A percentile compares a stretch with the other conserved stretches of the same genome.
phyloP scores from a whole-genome alignment of 2,329 filamentous ascomycete genomes.

The Emericellopsis cladophorae region DNA sequence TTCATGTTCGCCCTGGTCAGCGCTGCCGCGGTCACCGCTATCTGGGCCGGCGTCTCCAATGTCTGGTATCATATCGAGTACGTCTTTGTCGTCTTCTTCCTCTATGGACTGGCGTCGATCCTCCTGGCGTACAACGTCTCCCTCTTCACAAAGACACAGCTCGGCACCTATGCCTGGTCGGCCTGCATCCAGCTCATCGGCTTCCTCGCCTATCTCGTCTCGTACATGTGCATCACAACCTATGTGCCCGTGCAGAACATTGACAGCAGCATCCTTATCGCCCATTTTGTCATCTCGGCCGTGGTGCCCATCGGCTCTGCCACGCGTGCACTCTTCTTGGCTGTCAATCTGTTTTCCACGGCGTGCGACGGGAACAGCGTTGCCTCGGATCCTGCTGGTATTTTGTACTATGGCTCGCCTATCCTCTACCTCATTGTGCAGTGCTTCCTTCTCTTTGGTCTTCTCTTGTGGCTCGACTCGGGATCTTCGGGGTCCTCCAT shows the following conservation, averaged over 20 bases:
- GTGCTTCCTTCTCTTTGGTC: conserved; percentile 52
- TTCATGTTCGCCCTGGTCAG: conserved; percentile 57
- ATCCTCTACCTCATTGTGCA: conserved; percentile 76
- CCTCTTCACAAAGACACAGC: conserved; percentile 64
- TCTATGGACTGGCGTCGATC: conserved; percentile 70
- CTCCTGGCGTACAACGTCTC: conserved; percentile 73
- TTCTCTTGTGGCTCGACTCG: conserved; percentile 71
- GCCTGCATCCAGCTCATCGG: conserved; percentile 63
- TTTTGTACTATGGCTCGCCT: conserved; percentile 69
- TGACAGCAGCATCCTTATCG: conserved; percentile 52
- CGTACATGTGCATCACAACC: conserved; percentile 59
- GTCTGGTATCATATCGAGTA: conserved; percentile 73
- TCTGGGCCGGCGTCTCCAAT: conserved; percentile 52
- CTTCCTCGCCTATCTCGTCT: conserved; percentile 60
- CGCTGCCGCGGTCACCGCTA: conserved; percentile 51
- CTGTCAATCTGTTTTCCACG: conserved; percentile 73
- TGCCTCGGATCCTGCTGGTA: conserved; percentile 54
- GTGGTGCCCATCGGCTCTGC: conserved; percentile 70
- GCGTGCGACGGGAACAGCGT: conserved; percentile 56
- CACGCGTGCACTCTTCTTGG: conserved; percentile 60
- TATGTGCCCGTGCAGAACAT: conserved; percentile 50
- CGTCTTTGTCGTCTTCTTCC: conserved; percentile 65
- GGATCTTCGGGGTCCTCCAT: conserved; percentile 50
- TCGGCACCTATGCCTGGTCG: conserved; percentile 74
- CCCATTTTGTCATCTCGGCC: conserved; percentile 62